Evolutionary conservation across 371 early-diverging fungal genomes (phyloP), one percentile per base, ranked within the genome.

Genomic region (Rhizopus delemar): DNA sequence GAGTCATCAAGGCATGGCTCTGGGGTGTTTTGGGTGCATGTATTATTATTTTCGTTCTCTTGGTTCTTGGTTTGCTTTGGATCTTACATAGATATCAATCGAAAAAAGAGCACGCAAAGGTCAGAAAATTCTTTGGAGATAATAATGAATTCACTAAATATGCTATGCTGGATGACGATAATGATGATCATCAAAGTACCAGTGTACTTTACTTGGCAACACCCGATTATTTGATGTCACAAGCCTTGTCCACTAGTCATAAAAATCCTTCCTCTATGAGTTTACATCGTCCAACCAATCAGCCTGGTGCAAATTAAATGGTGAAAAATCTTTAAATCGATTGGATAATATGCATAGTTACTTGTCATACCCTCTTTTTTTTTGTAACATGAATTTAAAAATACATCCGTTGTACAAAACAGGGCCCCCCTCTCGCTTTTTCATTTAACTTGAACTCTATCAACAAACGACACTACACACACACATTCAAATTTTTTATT

Each of bases 21-120:
- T 80, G 80, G 80, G 74, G 68, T 31, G 69, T 75, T 4, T 54
- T 77, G 16, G 75, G 66, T 34, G 62, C 64, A 5, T 61, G 65
- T 2, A 52, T 77, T 9, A 51, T 77, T 5, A 22, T 80, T 13
- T 80, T 80, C 69, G 66, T 77, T 15, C 11, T 70, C 3, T 8
- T 70, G 3, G 60, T 70, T 0, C 51, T 80, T 12, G 31, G 68
- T 29, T 29, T 57, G 4, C 66, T 80, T 7, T 77, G 75, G 74
- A 33, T 75, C 13, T 61, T 80, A 36, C 80, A 80, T 48, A 71
- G 77, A 5, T 80, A 74, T 56, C 80, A 80, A 53, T 73, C 75
- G 28, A 69, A 66, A 39, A 62, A 70, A 39, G 80, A 77, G 39
- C 80, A 67, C 32, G 72, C 63, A 28, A 80, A 77, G 60, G 68